Conservation (phyloP, 2,329 filamentous ascomycete genomes). For the Exophiala spinifera region DNA sequence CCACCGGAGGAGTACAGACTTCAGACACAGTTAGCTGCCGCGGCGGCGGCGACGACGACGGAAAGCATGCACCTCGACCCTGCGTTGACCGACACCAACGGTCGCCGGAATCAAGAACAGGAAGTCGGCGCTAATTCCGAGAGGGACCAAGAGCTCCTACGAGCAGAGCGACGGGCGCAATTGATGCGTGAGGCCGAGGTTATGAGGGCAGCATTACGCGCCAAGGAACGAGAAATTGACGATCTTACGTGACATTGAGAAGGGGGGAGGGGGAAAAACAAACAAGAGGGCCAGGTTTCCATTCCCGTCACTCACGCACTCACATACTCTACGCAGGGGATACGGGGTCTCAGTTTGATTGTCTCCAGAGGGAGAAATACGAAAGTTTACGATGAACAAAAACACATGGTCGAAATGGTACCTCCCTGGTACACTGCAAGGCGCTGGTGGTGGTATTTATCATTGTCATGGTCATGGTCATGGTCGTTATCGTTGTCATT, state of each 20-base stretch:
- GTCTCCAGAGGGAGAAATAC: background rate
- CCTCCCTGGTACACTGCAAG: conserved; percentile 8
- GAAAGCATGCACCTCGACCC: conserved; percentile 44
- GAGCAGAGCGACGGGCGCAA: conserved; percentile 31
- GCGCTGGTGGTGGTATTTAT: conserved; percentile 13
- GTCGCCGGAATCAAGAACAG: conserved; percentile 34
- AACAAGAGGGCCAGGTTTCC: background rate
- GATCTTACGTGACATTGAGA: conserved; percentile 39
- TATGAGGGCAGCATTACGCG: conserved; percentile 69
- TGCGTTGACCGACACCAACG: conserved; percentile 35
- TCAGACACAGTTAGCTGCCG: conserved; percentile 26
- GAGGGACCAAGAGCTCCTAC: conserved; percentile 6
- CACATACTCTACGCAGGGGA: no score
- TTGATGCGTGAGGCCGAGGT: conserved; percentile 70
- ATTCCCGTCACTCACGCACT: no score
- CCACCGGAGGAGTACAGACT: conserved; percentile 18
- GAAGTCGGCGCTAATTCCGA: background rate
- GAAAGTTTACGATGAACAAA: background rate
- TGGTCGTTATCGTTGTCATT: no score
- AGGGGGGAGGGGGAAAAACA: no score
- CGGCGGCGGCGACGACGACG: conserved; percentile 29
- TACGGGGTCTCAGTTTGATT: no score
- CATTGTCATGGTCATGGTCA: background rate
- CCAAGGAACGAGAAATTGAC: conserved; percentile 71
- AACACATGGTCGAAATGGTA: background rate